phyloP scores from a whole-genome alignment of 306 rosid species.

The Lablab purpureus region DNA sequence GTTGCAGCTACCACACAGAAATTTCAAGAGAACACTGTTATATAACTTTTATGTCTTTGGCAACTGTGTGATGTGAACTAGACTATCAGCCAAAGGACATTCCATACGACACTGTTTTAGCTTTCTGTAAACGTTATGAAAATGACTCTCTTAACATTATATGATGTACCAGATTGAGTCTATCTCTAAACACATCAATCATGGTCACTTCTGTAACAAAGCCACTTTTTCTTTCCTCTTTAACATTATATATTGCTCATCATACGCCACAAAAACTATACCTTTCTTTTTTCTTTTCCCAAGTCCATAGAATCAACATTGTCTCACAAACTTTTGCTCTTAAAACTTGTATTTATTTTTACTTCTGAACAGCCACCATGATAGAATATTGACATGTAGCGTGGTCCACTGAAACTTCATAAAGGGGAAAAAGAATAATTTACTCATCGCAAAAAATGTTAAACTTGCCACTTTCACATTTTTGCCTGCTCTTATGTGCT shows the following conservation, averaged over 20 bases:
- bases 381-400: neutral
- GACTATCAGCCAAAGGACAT: neutral
- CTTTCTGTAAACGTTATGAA: conserved; percentile 1
- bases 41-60: neutral
- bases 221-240: neutral
- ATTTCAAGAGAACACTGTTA: neutral
- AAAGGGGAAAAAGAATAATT: neutral
- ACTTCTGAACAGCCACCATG: neutral
- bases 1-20: neutral
- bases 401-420: neutral
- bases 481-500: neutral
- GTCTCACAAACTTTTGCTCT: neutral
- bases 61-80: conserved; percentile 13
- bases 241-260: neutral
- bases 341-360: neutral
- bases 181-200: neutral
- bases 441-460: neutral
- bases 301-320: neutral
- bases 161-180: neutral
- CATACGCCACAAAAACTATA: neutral
- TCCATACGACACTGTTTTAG: neutral
- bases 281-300: neutral
- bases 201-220: neutral
- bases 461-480: neutral
- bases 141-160: neutral